phyloP scores from a whole-genome alignment of 1,139 yeast genomes.

The Geotrichum citri-aurantii region DNA sequence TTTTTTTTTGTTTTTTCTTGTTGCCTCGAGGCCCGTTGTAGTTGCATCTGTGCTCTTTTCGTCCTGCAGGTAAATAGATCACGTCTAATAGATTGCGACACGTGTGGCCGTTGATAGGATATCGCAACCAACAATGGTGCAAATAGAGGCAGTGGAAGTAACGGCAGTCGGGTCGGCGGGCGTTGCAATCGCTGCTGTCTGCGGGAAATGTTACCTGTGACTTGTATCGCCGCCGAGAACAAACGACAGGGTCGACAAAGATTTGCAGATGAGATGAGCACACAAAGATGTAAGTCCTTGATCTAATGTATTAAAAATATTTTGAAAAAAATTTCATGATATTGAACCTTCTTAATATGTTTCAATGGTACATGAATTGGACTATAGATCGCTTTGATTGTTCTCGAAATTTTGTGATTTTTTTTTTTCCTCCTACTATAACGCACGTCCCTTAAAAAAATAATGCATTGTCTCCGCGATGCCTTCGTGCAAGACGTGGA shows the following conservation, averaged over 20 bases:
- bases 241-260: too few species aligned
- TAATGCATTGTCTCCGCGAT: conserved; percentile 31
- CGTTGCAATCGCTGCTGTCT: not conserved
- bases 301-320: too few species aligned
- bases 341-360: too few species aligned
- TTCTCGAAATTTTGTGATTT: not conserved
- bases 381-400: not conserved
- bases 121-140: not conserved
- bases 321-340: too few species aligned
- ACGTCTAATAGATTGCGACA: not conserved
- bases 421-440: not conserved
- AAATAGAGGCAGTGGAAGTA: too few species aligned
- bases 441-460: conserved; percentile 16
- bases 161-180: not conserved
- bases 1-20: not conserved
- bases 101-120: not conserved
- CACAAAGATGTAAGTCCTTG: too few species aligned
- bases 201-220: not conserved
- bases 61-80: not conserved
- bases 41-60: not conserved
- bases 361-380: too few species aligned
- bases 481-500: conserved; percentile 55
- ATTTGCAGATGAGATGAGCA: too few species aligned
- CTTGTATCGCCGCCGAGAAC: too few species aligned
- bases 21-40: not conserved